These are phyloP conservation scores for Phytophthora rubi DNA, from an alignment of 352 stramenopile species.

Conservation along the genomic window DNA sequence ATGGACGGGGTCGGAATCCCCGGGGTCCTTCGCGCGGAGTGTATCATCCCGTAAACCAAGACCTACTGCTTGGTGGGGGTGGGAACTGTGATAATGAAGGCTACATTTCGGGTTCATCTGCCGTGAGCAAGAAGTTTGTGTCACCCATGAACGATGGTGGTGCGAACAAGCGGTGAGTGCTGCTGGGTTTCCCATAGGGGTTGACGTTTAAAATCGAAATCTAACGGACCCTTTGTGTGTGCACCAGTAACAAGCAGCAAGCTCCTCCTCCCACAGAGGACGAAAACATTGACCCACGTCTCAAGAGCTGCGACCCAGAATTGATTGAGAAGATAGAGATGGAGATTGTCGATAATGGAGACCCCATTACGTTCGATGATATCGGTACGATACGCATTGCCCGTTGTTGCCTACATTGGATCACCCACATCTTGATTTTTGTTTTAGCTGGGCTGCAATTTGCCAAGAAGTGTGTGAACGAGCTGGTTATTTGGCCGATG, in stretches of 20 bases:
- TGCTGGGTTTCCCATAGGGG: background rate
- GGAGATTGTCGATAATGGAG: conserved; percentile 96
- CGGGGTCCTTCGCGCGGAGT: conserved; percentile 45
- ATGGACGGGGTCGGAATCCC: conserved; percentile 27
- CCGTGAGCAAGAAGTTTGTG: conserved; percentile 80
- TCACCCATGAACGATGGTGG: conserved; percentile 52
- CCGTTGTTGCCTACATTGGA: background rate
- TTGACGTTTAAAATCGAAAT: background rate
- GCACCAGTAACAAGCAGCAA: conserved; percentile 29
- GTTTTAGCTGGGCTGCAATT: conserved; percentile 93
- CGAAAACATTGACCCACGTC: conserved; percentile 93
- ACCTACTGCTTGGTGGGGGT: conserved; percentile 64
- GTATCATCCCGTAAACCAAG: conserved; percentile 82
- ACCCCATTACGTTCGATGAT: conserved; percentile 96
- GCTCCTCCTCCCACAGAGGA: conserved; percentile 37
- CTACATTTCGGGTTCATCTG: conserved; percentile 36
- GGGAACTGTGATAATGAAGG: conserved; percentile 28
- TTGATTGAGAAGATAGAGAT: conserved; percentile 97
- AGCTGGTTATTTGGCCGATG: conserved; percentile 99
- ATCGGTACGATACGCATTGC: conserved; percentile 78
- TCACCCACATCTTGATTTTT: background rate
- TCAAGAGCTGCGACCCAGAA: conserved; percentile 95
- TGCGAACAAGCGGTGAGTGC: conserved; percentile 17
- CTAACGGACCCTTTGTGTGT: background rate
- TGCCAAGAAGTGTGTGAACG: conserved; percentile 97